Evolutionary conservation across 2,329 filamentous ascomycete species (phyloP), one percentile per base, ranked within the genome.

Genomic region (Botrytis galanthina): DNA sequence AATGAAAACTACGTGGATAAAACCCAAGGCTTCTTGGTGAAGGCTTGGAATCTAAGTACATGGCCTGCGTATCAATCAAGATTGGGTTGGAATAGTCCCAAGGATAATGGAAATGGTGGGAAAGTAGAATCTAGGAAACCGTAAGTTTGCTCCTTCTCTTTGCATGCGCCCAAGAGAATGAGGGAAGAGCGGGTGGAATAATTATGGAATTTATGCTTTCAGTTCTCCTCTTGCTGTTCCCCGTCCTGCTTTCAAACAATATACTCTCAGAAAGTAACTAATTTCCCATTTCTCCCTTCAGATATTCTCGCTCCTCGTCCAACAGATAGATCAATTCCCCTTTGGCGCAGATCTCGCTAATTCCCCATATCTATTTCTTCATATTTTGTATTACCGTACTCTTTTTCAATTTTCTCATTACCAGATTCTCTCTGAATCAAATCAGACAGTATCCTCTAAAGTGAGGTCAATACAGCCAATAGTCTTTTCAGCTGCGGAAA

Each of bases 1-100:
- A 87, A 88, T 71, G 92, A 94, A 83, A 88, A 87, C 66, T 93
- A 93, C 80, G 88, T 93, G 78, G 92, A 94, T 78, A 86, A 85
- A 79, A 94, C 92, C 29, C 92, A 95, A 84, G 89, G 86, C 76
- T 89, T 86, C 82, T 83, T 91, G 71, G 89, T 91, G 73, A 91
- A 90, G 82, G 89, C 89, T 1, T 91, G 89, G 89, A 90, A 91
- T 78, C 79, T 90, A 73, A 81, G 80, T 57, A 79, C 77, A n/a
- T 80, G 78, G 73, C 78, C 80, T 32, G 77, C 77, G 59, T 81
- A 81, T 73, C 82, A 82, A 79, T 80, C 77, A 57, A 80, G 75
- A 71, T 77, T 80, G 54, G 70, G 48, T 4, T 84, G 84, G 76
- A 83, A 62, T 42, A 42, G 22, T 20, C 3, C 82, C 39, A 78